A percentile compares a stretch with the other conserved stretches of the same genome.
Conservation (phyloP, 2,329 filamentous ascomycete genomes). For the Xylariaceae sp. region DNA sequence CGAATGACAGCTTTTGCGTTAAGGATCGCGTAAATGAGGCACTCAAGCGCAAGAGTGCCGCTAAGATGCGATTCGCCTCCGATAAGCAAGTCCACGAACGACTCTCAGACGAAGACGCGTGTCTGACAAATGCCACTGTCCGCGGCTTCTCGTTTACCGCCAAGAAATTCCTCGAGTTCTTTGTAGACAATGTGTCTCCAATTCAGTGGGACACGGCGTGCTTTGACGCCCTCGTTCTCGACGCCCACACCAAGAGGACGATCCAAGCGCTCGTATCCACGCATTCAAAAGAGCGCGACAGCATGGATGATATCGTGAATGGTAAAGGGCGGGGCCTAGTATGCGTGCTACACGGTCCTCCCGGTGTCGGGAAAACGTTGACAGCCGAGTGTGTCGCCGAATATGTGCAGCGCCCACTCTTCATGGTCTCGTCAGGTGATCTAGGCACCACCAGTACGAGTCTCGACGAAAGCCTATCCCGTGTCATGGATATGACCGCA, state of each 20-base stretch:
- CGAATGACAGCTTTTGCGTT: conserved; percentile 26
- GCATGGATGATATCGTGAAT: conserved; percentile 21
- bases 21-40: conserved; percentile 11
- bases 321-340: conserved; percentile 36
- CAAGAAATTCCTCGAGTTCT: conserved; percentile 32
- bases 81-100: conserved; percentile 16
- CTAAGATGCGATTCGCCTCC: conserved; percentile 25
- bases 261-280: conserved; percentile 21
- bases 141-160: conserved; percentile 30
- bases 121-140: conserved; percentile 26
- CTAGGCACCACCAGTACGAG: conserved; percentile 25
- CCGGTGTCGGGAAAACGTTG: conserved; percentile 40
- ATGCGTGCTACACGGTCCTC: conserved; percentile 41
- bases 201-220: conserved; percentile 21
- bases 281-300: conserved; percentile 11
- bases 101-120: conserved; percentile 27
- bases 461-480: conserved; percentile 21
- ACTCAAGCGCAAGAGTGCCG: conserved; percentile 12
- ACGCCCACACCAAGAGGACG: conserved; percentile 18
- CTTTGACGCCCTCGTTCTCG: conserved; percentile 23
- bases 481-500: conserved; percentile 37
- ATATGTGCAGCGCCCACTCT: conserved; percentile 31
- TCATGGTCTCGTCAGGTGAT: conserved; percentile 31
- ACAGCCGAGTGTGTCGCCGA: conserved; percentile 38
- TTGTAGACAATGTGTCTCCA: conserved; percentile 18